Evolutionary conservation across 768 basidiomycete species (phyloP), one percentile per base, ranked within the genome.

Genomic region (Suillus hirtellus): DNA sequence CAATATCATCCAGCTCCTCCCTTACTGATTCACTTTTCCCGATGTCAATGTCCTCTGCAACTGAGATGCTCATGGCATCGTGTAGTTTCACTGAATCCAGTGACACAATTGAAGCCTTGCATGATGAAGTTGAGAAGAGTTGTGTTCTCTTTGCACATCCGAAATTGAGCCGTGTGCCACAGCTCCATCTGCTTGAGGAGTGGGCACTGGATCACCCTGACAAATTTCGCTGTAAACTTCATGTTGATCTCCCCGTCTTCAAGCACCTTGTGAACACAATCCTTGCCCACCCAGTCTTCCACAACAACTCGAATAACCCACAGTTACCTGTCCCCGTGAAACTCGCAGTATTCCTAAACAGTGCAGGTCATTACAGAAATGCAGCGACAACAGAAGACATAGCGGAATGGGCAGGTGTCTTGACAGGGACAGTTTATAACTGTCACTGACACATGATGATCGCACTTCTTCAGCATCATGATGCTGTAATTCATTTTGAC

Each of bases 311-410:
- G 0, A 59, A 60, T 44, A 61, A 68, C 43, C 24, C 37, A 1
- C 75, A 76, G 44, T 46, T 46, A 21, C 71, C 72, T 11, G 65
- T 76, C 34, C 66, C 69, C 4, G 55, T 67, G 10, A 74, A 77
- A 55, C 70, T 78, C 3, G 71, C 75, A 2, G 73, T 76, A 21
- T 65, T 70, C 35, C 46, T 75, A 40, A 71, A 64, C 46, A 79
- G 2, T 76, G 76, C 12, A 60, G 52, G 52, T 14, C 63, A 64
- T 21, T 64, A 64, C 35, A 56, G 60, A 0, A 70, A 70, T 60
- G 61, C 60, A 2, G 64, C 61, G 1, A 63, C 63, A 1, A 54
- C 60, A 12, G 31, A 69, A 12, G 73, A 73, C 60, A 61, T 72
- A 27, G 68, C 69, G 37, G 58, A 66, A 4, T 63, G 62, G 56